Evolutionary conservation across 495 filamentous ascomycete species (phyloP), one percentile per base, ranked within the genome.

Genomic region (Evansstolkia leycettana): DNA sequence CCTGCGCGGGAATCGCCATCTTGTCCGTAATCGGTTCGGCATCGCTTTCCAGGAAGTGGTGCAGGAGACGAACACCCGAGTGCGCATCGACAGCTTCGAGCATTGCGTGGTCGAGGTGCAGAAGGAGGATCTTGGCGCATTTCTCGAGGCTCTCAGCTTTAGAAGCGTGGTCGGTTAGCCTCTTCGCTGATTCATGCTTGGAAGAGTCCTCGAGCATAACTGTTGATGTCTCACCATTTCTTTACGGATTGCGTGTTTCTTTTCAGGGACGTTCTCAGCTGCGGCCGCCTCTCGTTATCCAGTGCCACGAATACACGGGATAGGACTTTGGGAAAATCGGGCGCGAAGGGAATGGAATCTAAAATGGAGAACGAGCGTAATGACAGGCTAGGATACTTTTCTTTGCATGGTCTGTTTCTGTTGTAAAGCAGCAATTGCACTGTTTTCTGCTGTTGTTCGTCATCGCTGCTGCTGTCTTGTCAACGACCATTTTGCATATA

Each of bases 41-140:
- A 84, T 79, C 51, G 90, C 92, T 7, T 98, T 96, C 59, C 86
- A 94, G 51, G 88, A 93, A 49, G 92, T 96, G 6, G 82, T 94
- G 14, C 74, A 76, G 36, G 86, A 94, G 64, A 98, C 89, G 26
- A 87, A 78, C 41, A 84, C 88, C 3, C 66, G 87, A 11, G 84
- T 96, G 13, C 66, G 86, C 37, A 94, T 95, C 44, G 90, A 98
- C 54, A 88, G 81, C 58, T 98, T 98, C 57, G 92, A 98, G 60
- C 81, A 93, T 54, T 93, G 84, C 44, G 92, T 96, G 7, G 86
- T 95, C 31, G 90, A 96, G 61, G 90, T 98, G 19, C 75, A 79
- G 62, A 94, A 93, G 62, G 90, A 98, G 52, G 89, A 96, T 59
- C 65, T 98, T 18, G 73, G 78, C 13, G 85, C 80, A 8, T 98